phyloP scores from a whole-genome alignment of 768 basidiomycete species.

The Trametes cinnabarina region DNA sequence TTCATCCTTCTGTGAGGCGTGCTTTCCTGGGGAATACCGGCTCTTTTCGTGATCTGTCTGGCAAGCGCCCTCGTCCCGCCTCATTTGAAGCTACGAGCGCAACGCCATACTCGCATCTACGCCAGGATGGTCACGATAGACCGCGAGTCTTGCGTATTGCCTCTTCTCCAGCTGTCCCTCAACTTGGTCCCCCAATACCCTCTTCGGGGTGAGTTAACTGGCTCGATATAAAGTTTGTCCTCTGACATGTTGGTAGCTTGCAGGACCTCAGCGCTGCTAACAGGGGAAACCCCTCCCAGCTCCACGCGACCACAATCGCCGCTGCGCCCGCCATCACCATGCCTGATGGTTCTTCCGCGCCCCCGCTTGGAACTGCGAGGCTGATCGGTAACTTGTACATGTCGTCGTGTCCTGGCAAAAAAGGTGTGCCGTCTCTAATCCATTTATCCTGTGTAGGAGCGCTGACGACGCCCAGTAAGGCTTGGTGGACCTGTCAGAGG shows the following conservation, averaged over 20 bases:
- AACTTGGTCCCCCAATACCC: not conserved
- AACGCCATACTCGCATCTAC: not conserved
- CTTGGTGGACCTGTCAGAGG: slow-evolving; percentile 75
- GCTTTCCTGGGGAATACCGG: slow-evolving; percentile 1
- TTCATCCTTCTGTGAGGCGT: slow-evolving; percentile 13
- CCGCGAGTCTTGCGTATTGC: not conserved
- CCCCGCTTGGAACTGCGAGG: not conserved
- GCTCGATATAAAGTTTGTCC: too few species aligned
- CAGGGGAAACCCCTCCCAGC: too few species aligned
- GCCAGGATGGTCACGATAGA: not conserved
- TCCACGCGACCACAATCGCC: not conserved
- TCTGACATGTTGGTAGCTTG: too few species aligned
- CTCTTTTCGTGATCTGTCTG: not conserved
- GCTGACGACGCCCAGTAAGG: slow-evolving; percentile 46
- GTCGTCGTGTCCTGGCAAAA: slow-evolving; percentile 94
- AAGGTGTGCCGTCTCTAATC: slow-evolving; percentile 46
- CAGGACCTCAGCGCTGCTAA: too few species aligned
- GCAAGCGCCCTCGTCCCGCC: slow-evolving; percentile 8
- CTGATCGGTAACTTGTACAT: slow-evolving; percentile 81
- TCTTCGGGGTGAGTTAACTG: not conserved
- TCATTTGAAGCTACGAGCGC: slow-evolving; percentile 1
- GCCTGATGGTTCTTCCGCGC: slow-evolving; percentile 5
- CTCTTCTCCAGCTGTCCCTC: not conserved
- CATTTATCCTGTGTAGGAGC: not conserved
- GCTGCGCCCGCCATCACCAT: not conserved